These are phyloP conservation scores for Fallopia convolvulus DNA, from an alignment of 148 eudicot species.

Conservation along the genomic window DNA sequence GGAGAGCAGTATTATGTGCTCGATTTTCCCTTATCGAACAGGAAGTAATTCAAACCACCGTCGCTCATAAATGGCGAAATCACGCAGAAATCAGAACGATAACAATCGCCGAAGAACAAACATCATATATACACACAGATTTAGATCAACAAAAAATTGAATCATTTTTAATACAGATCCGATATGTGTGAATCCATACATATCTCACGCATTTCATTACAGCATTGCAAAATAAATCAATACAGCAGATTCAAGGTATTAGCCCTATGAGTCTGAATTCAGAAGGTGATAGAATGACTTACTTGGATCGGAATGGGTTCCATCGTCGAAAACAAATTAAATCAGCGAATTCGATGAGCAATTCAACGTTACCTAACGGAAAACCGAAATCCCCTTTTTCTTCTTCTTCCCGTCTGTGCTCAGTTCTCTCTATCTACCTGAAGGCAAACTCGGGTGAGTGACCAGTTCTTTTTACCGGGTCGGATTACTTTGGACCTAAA, in stretches of 20 bases:
- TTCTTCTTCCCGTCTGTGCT: not conserved
- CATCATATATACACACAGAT: not conserved
- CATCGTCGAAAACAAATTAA: not conserved
- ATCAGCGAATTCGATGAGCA: not conserved
- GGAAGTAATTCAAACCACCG: not conserved
- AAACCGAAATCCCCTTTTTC: not conserved
- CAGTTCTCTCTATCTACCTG: not conserved
- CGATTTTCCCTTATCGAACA: not conserved
- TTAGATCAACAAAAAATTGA: not conserved
- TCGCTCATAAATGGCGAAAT: not conserved
- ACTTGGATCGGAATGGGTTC: slow-evolving; percentile 8
- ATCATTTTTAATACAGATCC: not conserved
- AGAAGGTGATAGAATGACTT: not conserved
- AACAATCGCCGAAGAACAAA: not conserved
- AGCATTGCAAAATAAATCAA: not conserved
- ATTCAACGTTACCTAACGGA: not conserved
- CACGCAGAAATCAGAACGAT: not conserved
- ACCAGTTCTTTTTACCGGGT: not conserved
- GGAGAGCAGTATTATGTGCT: not conserved
- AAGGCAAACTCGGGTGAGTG: not conserved
- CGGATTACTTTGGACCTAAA: not conserved
- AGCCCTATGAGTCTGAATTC: not conserved
- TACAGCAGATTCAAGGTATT: not conserved
- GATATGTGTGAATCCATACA: not conserved
- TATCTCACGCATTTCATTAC: not conserved